Base-by-base conservation (phyloP, 805 yeast genomes). In the Kazachstania kunashirensis region DNA sequence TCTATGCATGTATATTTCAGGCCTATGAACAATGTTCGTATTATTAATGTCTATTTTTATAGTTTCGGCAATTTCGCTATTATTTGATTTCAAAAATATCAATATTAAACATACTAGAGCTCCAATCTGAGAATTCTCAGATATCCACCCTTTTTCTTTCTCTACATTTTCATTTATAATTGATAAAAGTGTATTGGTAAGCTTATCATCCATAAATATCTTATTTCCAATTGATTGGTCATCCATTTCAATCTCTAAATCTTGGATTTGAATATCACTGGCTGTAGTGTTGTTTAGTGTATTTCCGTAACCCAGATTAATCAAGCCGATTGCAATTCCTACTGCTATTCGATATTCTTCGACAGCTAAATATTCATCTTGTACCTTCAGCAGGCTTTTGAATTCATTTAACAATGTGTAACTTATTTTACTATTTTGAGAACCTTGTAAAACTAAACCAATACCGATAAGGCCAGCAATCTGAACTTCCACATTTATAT, bases 381-480 rank as follows among this genome's bases (percentile, higher is more conserved):
- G 74, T 5, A 77, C 66, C 2, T 68, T 61, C 4, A 78, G 70
- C 26, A 50, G 42, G 3, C 58, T 46, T 17, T 69, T 68, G 2
- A 89, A 63, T 51, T 89, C 95, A 0, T 81, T 68, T 14, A 82
- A 59, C 29, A 88, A 62, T 24, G 84, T 72, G 41, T 82, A 92
- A 39, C 88, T 79, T 86, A 89, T 83, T 46, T 94, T 68, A 31
- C 94, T 70, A 52, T 86, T 94, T 43, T 78, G 86, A 5, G 85
- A 73, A 35, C 73, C 82, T 35, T 77, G 62, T 49, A 85, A 88
- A 6, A 94, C 63, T 37, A 94, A 63, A 0, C 98, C 99, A 38
- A 92, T 75, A 0, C 97, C 96, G 33, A 92, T 64, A 20, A 89
- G 56, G 0, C 96, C 97, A 0, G 96, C 95, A 0, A 94, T 76